These are phyloP conservation scores for Bipolaris zeicola DNA, from an alignment of 2,329 filamentous ascomycete species.

Conservation along the genomic window DNA sequence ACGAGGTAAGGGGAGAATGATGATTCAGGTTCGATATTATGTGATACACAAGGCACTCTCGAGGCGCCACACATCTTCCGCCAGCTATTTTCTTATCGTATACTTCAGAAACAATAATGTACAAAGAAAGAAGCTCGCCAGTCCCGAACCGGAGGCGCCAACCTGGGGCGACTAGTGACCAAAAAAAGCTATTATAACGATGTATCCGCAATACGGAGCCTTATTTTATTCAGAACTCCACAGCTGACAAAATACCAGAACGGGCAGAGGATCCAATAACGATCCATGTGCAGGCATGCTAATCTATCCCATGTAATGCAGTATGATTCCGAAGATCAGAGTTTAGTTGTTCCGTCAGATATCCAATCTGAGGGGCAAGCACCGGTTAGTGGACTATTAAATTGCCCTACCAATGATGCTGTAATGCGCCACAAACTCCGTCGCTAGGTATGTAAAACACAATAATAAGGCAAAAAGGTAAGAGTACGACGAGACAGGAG, in stretches of 20 bases:
- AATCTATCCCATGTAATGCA: constrained; percentile 28
- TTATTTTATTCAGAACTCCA: constrained; percentile 6
- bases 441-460: constrained; percentile 40
- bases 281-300: constrained; percentile 4
- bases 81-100: neutral
- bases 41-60: neutral
- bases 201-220: constrained; percentile 20
- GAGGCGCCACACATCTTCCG: neutral
- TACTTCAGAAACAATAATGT: constrained; percentile 10
- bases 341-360: constrained; percentile 27
- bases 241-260: constrained; percentile 13
- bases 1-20: neutral
- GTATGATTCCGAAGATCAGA: constrained; percentile 27
- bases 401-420: constrained; percentile 7
- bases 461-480: constrained; percentile 21
- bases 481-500: constrained; percentile 13
- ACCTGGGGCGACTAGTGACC: constrained; percentile 16
- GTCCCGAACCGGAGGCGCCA: constrained; percentile 1
- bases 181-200: constrained; percentile 28
- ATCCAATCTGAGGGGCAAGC: constrained; percentile 24
- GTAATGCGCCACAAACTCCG: constrained; percentile 35
- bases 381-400: constrained; percentile 9
- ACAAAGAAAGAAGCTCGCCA: constrained; percentile 16
- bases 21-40: neutral
- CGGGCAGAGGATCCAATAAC: constrained; percentile 13